Conservation (phyloP, 108 stramenopile genomes). For the Skeletonema marinoi region DNA sequence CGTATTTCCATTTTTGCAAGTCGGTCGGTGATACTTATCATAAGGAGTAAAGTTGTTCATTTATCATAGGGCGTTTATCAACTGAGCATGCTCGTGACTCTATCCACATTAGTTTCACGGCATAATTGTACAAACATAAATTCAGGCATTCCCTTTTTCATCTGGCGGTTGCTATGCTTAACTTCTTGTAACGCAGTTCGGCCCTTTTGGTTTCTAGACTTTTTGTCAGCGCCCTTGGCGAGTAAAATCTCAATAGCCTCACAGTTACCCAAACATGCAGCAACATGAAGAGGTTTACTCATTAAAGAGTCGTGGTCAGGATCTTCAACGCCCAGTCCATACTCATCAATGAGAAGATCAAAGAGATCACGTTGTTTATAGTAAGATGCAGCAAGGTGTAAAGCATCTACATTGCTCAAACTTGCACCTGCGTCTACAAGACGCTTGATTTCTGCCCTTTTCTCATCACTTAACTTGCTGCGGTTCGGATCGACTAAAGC, state of each 20-base stretch:
- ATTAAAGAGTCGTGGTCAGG: not conserved
- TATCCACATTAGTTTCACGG: not conserved
- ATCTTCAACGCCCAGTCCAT: slow-evolving; percentile 4
- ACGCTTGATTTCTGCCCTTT: slow-evolving; percentile 15
- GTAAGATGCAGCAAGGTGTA: slow-evolving; percentile 6
- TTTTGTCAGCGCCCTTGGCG: slow-evolving; percentile 29
- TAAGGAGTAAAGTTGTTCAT: too few relatives aligned
- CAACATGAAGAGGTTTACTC: not conserved
- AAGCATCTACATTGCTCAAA: slow-evolving; percentile 10
- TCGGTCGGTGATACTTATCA: too few relatives aligned
- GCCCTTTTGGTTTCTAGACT: not conserved
- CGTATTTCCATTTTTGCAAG: too few relatives aligned
- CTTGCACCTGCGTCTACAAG: slow-evolving; percentile 12
- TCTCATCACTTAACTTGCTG: slow-evolving; percentile 24
- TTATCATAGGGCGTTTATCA: not conserved
- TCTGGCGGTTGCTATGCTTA: not conserved
- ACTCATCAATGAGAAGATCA: slow-evolving; percentile 21
- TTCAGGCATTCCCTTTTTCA: not conserved
- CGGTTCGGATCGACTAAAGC: not conserved
- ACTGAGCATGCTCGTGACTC: not conserved
- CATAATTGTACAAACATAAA: not conserved
- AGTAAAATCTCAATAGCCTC: slow-evolving; percentile 22
- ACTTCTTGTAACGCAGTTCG: slow-evolving; percentile 12
- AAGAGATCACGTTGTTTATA: slow-evolving; percentile 18
- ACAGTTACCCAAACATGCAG: not conserved